phyloP scores from a whole-genome alignment of 78 protist genomes.

The Dictyostelium capitatum region DNA sequence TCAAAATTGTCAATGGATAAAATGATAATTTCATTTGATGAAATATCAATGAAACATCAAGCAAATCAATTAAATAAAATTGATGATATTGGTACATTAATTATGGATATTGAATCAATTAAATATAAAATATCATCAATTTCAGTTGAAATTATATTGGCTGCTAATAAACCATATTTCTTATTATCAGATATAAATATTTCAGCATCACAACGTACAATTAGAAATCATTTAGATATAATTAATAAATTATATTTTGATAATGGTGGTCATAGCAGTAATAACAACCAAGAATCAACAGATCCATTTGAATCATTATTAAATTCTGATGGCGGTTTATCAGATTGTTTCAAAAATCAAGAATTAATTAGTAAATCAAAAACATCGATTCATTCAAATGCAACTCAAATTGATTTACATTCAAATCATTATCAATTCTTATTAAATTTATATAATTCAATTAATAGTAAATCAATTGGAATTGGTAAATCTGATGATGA shows the following conservation, averaged over 20 bases:
- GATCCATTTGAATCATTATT: not conserved
- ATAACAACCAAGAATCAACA: not conserved
- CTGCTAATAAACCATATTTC: not conserved
- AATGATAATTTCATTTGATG: slow-evolving; percentile 3
- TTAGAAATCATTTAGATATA: not conserved
- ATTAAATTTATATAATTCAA: slow-evolving; percentile 3
- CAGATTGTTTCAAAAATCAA: not conserved
- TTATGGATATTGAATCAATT: not conserved
- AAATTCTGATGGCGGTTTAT: not conserved
- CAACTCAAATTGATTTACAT: slow-evolving; percentile 16
- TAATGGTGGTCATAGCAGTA: not conserved
- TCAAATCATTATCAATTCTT: slow-evolving; percentile 18
- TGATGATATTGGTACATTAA: not conserved
- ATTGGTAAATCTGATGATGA: not conserved
- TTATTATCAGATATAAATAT: not conserved
- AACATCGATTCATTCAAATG: slow-evolving; percentile 6
- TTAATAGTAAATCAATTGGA: not conserved
- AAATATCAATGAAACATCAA: slow-evolving; percentile 7
- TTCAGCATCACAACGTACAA: not conserved
- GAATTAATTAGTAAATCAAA: slow-evolving; percentile 12
- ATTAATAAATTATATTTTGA: slow-evolving; percentile 12
- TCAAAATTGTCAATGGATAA: not conserved
- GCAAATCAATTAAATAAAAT: slow-evolving; percentile 1
- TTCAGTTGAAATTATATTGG: not conserved
- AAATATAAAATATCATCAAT: not conserved